Conservation (phyloP, 768 basidiomycete genomes). For the Kwoniella sp. region DNA sequence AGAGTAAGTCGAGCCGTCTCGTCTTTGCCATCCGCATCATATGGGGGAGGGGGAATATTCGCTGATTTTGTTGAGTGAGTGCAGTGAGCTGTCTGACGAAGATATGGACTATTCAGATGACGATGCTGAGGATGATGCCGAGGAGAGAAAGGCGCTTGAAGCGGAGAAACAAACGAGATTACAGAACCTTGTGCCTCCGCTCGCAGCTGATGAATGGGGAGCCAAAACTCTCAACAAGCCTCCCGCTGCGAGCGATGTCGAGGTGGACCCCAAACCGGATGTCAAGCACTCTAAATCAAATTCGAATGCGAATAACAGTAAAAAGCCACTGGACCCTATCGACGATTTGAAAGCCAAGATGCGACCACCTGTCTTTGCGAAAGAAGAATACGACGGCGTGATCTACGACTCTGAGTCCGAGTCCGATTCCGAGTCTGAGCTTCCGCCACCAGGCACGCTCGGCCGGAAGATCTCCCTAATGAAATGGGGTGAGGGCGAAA, state of each 20-base stretch:
- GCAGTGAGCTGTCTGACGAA: constrained; percentile 77
- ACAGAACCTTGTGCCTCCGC: constrained; percentile 76
- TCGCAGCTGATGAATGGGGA: constrained; percentile 87
- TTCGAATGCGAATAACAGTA: background rate
- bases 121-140: constrained; percentile 58
- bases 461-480: constrained; percentile 45
- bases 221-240: constrained; percentile 48
- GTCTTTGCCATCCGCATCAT: background rate
- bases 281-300: background rate
- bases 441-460: constrained; percentile 37
- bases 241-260: background rate
- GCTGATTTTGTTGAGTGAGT: no score
- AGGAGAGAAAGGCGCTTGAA: constrained; percentile 53
- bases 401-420: constrained; percentile 75
- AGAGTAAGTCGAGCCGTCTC: constrained; percentile 66
- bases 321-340: constrained; percentile 8
- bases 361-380: constrained; percentile 75
- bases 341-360: constrained; percentile 50
- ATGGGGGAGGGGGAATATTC: no score
- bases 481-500: constrained; percentile 37
- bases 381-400: constrained; percentile 86
- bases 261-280: background rate
- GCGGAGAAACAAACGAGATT: constrained; percentile 66
- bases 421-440: constrained; percentile 59
- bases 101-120: constrained; percentile 60